Base-by-base conservation (phyloP, 805 yeast genomes). In the Candida sphagnicola region DNA sequence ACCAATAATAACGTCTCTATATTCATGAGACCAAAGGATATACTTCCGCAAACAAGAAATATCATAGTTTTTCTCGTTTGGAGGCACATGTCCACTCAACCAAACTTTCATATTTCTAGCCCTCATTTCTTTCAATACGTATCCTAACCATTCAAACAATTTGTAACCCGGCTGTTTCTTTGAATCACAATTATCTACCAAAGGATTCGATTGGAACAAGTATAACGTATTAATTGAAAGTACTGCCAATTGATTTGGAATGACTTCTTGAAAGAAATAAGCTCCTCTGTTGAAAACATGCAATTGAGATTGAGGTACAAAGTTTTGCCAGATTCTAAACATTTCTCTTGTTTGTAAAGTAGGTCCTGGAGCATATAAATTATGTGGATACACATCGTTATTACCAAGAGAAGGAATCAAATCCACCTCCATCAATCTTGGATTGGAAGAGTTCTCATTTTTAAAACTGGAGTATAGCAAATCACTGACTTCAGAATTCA, bases 1-100 rank as follows among this genome's bases (percentile, higher is more conserved):
- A 14, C 95, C 95, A 45, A 88, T 69, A 18, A 87, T 83, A 29
- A 87, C 75, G 56, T 87, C 96, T 47, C 95, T 70, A 55, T 82
- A 87, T 55, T 86, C 95, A 51, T 85, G 78, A 25, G 80, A 62
- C 95, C 95, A 87, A n/a, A 80, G 71, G 17, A 84, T 75, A 59
- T 79, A 82, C 57, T 86, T 86, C 35, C 87, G 68, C 47, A 76
- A 79, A 54, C 96, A 87, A 31, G 82, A 70, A 14, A 72, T 66
- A 50, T 87, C 95, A 44, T 75, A 78, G 56, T 87, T 87, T 57
- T 86, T 86, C 18, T 80, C 79, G 34, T 82, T 76, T 4, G 95
- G 95, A 3, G 95, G 95, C 12, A 88, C 95, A 64, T 87, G 96
- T 4, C 95, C 95, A 31, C 82, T 69, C 16, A 87, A 61, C 95